These are phyloP conservation scores for Paraconiothyrium brasiliense DNA, from an alignment of 2,329 filamentous ascomycete genomes.

Conservation along the genomic window DNA sequence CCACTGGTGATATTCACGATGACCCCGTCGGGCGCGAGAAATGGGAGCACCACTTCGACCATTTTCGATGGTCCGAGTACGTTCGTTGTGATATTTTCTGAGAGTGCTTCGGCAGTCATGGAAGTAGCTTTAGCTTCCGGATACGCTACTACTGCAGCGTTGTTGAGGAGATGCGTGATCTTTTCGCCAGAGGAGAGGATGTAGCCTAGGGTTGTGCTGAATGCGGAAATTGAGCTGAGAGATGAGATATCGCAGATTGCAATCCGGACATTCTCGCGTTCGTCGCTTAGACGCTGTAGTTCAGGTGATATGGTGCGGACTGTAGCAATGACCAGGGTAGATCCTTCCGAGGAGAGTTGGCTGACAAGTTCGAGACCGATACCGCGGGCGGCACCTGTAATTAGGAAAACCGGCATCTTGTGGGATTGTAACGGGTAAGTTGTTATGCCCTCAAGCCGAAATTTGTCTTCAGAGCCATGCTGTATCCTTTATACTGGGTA, in stretches of 20 bases:
- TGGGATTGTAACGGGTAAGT: neutral
- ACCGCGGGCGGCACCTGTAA: conserved; percentile 19
- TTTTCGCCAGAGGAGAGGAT: conserved; percentile 11
- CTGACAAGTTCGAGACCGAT: conserved; percentile 21
- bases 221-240: conserved; percentile 1
- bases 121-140: conserved; percentile 1
- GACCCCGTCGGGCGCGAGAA: conserved; percentile 41
- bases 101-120: conserved; percentile 14
- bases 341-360: conserved; percentile 12
- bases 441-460: neutral
- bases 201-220: conserved; percentile 13
- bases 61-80: conserved; percentile 51
- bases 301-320: conserved; percentile 18
- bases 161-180: conserved; percentile 21
- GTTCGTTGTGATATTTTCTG: conserved; percentile 45
- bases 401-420: conserved; percentile 14
- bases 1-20: conserved; percentile 50
- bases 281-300: conserved; percentile 8
- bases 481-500: neutral
- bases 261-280: conserved; percentile 16
- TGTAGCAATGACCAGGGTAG: conserved; percentile 15
- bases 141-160: conserved; percentile 14
- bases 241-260: conserved; percentile 21
- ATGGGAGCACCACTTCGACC: conserved; percentile 48
- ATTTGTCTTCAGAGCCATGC: neutral